Conservation (phyloP, 1,284 basidiomycete genomes). For the Omphalotus olearius region DNA sequence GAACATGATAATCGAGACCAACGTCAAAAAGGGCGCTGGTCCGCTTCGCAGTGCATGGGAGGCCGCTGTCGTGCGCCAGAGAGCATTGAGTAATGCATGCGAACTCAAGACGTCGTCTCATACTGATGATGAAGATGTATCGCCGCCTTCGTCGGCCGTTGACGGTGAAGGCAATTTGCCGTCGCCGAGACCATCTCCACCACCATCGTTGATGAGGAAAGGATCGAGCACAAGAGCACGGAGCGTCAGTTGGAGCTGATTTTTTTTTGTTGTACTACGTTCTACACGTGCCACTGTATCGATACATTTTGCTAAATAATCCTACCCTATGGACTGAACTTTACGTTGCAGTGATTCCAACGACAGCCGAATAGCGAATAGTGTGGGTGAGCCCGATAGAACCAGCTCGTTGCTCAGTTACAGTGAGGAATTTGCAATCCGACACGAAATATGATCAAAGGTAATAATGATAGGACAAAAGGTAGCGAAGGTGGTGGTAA, state of each 20-base stretch:
- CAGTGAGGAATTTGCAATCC: too few relatives aligned
- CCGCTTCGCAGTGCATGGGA: slow-evolving; percentile 52
- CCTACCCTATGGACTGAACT: too few relatives aligned
- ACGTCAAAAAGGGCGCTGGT: slow-evolving; percentile 47
- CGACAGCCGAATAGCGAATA: too few relatives aligned
- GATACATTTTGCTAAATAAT: background rate
- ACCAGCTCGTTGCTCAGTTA: too few relatives aligned
- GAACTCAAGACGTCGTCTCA: background rate
- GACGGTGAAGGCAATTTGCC: slow-evolving; percentile 15
- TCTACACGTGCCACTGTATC: slow-evolving; percentile 1
- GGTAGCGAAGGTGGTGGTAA: too few relatives aligned
- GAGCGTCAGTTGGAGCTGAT: slow-evolving; percentile 16
- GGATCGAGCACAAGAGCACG: slow-evolving; percentile 14
- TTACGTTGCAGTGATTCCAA: too few relatives aligned
- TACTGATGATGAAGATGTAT: background rate
- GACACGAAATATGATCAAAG: too few relatives aligned
- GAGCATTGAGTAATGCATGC: slow-evolving; percentile 1
- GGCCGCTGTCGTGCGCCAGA: slow-evolving; percentile 11
- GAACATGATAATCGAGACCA: slow-evolving; percentile 57
- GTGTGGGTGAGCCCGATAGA: too few relatives aligned
- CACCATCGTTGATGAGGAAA: slow-evolving; percentile 9
- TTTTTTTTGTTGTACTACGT: background rate
- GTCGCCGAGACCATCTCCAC: slow-evolving; percentile 17
- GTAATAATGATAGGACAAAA: too few relatives aligned
- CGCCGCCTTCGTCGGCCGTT: background rate